phyloP scores from a whole-genome alignment of 352 stramenopile genomes.

The Globisporangium mamillatum region DNA sequence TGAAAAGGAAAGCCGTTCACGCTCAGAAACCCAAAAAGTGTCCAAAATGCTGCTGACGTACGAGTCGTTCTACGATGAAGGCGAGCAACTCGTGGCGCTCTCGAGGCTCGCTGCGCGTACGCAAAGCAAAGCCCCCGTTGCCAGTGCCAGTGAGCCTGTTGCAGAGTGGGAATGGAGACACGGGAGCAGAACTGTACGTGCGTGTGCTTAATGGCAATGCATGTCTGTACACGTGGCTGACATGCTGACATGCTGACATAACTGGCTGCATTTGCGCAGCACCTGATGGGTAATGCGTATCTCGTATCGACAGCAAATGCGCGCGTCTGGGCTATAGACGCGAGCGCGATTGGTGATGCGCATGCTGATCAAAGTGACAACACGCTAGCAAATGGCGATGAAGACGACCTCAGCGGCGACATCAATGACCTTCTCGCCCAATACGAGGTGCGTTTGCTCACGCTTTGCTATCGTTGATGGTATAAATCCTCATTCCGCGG shows the following conservation, averaged over 20 bases:
- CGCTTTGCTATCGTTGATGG: not conserved
- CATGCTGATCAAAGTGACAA: not conserved
- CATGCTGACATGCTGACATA: not conserved
- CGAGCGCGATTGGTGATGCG: conserved; percentile 6
- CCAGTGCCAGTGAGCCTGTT: not conserved
- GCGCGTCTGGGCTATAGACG: not conserved
- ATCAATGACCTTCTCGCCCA: conserved; percentile 12
- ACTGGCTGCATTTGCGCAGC: conserved; percentile 21
- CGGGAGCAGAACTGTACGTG: conserved; percentile 42
- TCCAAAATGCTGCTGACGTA: conserved; percentile 40
- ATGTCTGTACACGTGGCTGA: not conserved
- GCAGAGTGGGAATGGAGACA: conserved; percentile 61
- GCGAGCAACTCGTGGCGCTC: conserved; percentile 33
- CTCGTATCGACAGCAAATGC: conserved; percentile 58
- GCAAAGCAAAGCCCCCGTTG: not conserved
- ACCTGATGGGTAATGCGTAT: conserved; percentile 61
- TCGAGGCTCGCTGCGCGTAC: conserved; percentile 31
- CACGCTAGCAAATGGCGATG: not conserved
- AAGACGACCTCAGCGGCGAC: conserved; percentile 1
- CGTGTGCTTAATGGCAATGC: not conserved
- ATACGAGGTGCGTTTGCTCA: conserved; percentile 9
- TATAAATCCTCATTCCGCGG: not conserved
- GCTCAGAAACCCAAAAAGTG: not conserved
- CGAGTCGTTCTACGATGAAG: conserved; percentile 47
- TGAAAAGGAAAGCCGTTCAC: not conserved